Evolutionary conservation across 176 grass and related monocot genomes (phyloP).

Genomic region (Hordeum marinum): DNA sequence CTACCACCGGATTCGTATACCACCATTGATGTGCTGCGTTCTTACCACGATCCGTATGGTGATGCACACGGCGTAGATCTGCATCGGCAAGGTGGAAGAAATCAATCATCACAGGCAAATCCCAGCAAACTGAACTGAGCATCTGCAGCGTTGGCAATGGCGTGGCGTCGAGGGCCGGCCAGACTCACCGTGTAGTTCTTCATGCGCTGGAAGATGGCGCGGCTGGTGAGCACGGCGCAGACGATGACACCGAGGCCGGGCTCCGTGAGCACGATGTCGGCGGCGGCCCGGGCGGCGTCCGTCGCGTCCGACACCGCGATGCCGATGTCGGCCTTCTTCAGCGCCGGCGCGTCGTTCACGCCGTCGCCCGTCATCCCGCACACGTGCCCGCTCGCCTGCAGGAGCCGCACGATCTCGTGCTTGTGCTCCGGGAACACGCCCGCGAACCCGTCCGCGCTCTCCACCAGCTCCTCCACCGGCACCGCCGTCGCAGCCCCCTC

Average conservation of each 20-base stretch:
- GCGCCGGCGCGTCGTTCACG: constrained; percentile 88
- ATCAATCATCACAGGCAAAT: background rate
- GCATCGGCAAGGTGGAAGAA: constrained; percentile 19
- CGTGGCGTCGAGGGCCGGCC: too few species aligned
- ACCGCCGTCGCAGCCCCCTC: constrained; percentile 15
- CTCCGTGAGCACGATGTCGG: constrained; percentile 87
- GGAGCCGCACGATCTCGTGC: constrained; percentile 81
- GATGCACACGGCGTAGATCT: constrained; percentile 94
- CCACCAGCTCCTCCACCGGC: constrained; percentile 70
- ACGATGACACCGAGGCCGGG: constrained; percentile 77
- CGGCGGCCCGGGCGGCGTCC: constrained; percentile 72
- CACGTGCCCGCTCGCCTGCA: constrained; percentile 55
- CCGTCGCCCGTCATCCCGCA: constrained; percentile 81
- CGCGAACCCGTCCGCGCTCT: constrained; percentile 77
- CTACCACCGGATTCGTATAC: too few species aligned
- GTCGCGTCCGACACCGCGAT: constrained; percentile 81
- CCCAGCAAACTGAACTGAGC: background rate
- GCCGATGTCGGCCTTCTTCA: constrained; percentile 95
- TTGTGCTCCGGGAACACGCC: constrained; percentile 95
- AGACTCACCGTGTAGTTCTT: constrained; percentile 77
- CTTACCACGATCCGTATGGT: constrained; percentile 90
- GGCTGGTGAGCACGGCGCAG: constrained; percentile 70
- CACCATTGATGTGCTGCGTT: background rate
- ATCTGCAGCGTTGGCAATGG: background rate
- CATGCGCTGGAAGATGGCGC: constrained; percentile 88